Base-by-base conservation (phyloP, 352 stramenopile species). In the Paralagenidium karlingii region DNA sequence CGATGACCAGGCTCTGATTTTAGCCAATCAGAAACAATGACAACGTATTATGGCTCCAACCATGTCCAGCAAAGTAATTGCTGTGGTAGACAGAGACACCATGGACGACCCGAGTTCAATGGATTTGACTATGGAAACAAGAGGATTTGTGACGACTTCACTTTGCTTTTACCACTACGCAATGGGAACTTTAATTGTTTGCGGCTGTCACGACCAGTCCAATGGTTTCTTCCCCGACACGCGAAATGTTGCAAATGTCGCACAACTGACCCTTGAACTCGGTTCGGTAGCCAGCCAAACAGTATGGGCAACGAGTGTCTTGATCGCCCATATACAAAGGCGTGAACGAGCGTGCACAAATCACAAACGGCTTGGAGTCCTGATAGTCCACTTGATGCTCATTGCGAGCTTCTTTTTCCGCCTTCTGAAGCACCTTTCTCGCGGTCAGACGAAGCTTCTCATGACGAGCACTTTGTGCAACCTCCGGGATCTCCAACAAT, bases 401-500 rank as follows among this genome's bases (percentile, higher is more conserved):
- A 63, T 99, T 99, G 34, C 94, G 84, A 33, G 89, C 96, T 59
- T 99, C 96, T 65, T 99, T 94, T 68, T 99, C 94, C 40, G 83
- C 94, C 65, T 98, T 98, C 65, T 98, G 84, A 40, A 99, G 70
- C 20, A 99, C 94, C 67, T 98, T 98, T 31, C 82, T 87, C 7
- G 73, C 77, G 55, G 98, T 99, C 42, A 91, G 60, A 34, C 86
- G 82, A 16, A 99, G 71, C 55, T 98, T 94, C 62, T 98, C 90
- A 53, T 91, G 95, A 19, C 74, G 74, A 10, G 74, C 65, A 44
- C 84, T 69, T 18, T 62, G 57, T 38, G 80, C 89, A 25, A 98
- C 95, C 52, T 99, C 95, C 24, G 89, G 92, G 34, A 99, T 91
- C 55, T 99, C 95, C 18, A 99, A 65, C 55, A 99, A 55, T n/a